Evolutionary conservation across 1,284 basidiomycete species (phyloP), one percentile per base, ranked within the genome.

Genomic region (Heliocybe sulcata): DNA sequence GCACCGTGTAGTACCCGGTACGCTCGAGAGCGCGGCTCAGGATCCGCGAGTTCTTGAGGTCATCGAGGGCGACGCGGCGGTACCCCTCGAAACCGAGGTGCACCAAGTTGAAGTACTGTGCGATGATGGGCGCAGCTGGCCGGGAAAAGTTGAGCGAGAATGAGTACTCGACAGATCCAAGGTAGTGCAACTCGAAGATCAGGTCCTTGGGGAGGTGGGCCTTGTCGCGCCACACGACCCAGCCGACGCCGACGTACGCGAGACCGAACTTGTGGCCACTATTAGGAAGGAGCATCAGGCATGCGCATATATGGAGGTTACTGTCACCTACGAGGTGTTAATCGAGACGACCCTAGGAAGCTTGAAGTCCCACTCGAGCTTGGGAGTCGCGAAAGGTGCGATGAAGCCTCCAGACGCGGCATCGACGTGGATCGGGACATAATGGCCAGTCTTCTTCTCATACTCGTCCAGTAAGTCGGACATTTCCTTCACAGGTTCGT

Each of bases 71-170:
- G 58, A 94, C 78, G 2, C 77, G 72, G 31, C 84, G 80, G 72
- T 90, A 96, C 0, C 93, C 93, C 63, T 88, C 80, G 60, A 85
- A 90, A 23, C 92, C 93, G 25, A 94, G 82, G 65, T 92, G 87
- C 45, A 94, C 66, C 67, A 94, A 82, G 69, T 92, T 96, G 79
- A 92, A 98, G 74, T 95, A 93, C 69, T 96, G 93, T 1, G 85
- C 90, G 52, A 98, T 86, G 65, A 98, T 90, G 10, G 94, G 92
- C 42, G 91, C 83, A 23, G 92, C 92, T 0, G 92, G 93, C 9
- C 94, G 84, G 45, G 90, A 93, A 69, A 98, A 98, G 76, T 98
- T 98, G 65, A 98, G 80, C 23, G 93, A 95, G 77, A 95, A 98
- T 0, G 87, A 77, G 64, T 82, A 82, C 62, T 84, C 81, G 55